A percentile compares a stretch with the other conserved stretches of the same genome.
These are phyloP conservation scores for Kokia cookei DNA, from an alignment of 441 rosid genomes.

Conservation along the genomic window DNA sequence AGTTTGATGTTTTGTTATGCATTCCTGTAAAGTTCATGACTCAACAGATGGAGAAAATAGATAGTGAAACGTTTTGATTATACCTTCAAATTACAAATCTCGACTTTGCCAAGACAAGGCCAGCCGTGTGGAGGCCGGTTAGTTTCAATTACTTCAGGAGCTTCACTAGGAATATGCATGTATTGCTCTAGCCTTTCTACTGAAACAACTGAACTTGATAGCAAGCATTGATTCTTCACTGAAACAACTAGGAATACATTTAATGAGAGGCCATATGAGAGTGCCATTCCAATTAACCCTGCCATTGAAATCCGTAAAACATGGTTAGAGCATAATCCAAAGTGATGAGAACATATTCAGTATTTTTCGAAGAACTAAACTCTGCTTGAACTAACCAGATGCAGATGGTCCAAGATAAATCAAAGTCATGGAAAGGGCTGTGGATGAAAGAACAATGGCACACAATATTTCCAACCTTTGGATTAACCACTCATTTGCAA, in stretches of 20 bases:
- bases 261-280: slow-evolving; percentile 26
- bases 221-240: slow-evolving; percentile 17
- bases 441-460: slow-evolving; percentile 20
- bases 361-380: neutral
- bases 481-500: slow-evolving; percentile 36
- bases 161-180: slow-evolving; percentile 33
- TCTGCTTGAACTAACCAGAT: slow-evolving; percentile 18
- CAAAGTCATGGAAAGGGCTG: slow-evolving; percentile 25
- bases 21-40: neutral
- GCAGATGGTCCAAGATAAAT: slow-evolving; percentile 24
- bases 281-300: slow-evolving; percentile 32
- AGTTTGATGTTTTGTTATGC: neutral
- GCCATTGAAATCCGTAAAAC: slow-evolving; percentile 8
- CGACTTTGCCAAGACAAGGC: slow-evolving; percentile 28
- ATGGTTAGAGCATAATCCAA: neutral
- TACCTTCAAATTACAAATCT: slow-evolving; percentile 26
- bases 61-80: neutral
- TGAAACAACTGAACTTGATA: slow-evolving; percentile 18
- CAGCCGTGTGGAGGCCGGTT: slow-evolving; percentile 8
- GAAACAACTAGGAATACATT: slow-evolving; percentile 8
- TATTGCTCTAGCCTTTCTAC: slow-evolving; percentile 34
- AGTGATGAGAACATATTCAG: neutral
- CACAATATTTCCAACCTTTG: slow-evolving; percentile 34
- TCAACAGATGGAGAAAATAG: neutral
- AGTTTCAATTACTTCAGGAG: slow-evolving; percentile 17